Conservation (phyloP, 2,329 filamentous ascomycete species). For the Pestalotiopsis fici region DNA sequence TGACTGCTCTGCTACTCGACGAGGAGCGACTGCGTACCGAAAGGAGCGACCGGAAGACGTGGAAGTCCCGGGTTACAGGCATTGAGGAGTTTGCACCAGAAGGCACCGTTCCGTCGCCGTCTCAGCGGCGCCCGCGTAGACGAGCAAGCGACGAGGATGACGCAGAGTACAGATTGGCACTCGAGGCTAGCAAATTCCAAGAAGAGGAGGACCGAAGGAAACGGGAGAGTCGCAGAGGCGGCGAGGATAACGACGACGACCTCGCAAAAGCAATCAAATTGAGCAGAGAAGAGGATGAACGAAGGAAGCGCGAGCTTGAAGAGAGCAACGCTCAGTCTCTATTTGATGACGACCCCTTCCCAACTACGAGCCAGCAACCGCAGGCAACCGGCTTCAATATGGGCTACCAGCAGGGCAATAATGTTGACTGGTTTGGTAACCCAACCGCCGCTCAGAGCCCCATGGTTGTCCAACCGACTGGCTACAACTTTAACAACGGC, state of each 20-base stretch:
- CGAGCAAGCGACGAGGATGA: slow-evolving; percentile 72
- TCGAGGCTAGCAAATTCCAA: slow-evolving; percentile 93
- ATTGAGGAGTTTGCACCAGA: slow-evolving; percentile 75
- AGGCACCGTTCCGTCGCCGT: slow-evolving; percentile 39
- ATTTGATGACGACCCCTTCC: slow-evolving; percentile 78
- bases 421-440: slow-evolving; percentile 97
- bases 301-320: slow-evolving; percentile 83
- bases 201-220: slow-evolving; percentile 86
- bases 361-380: slow-evolving; percentile 58
- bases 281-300: slow-evolving; percentile 91
- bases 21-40: slow-evolving; percentile 91
- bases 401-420: slow-evolving; percentile 94
- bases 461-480: slow-evolving; percentile 75
- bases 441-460: slow-evolving; percentile 74
- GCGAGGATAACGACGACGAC: slow-evolving; percentile 70
- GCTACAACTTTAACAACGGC: slow-evolving; percentile 57
- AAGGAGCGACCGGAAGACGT: slow-evolving; percentile 86
- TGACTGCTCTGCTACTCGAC: slow-evolving; percentile 88
- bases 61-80: slow-evolving; percentile 95
- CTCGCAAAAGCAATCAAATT: slow-evolving; percentile 92
- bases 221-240: slow-evolving; percentile 63
- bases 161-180: slow-evolving; percentile 83
- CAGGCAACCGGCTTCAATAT: slow-evolving; percentile 92
- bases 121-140: slow-evolving; percentile 46
- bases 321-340: slow-evolving; percentile 81